Base-by-base conservation (phyloP, 1,284 basidiomycete genomes). In the Cutaneotrichosporon sp. region DNA sequence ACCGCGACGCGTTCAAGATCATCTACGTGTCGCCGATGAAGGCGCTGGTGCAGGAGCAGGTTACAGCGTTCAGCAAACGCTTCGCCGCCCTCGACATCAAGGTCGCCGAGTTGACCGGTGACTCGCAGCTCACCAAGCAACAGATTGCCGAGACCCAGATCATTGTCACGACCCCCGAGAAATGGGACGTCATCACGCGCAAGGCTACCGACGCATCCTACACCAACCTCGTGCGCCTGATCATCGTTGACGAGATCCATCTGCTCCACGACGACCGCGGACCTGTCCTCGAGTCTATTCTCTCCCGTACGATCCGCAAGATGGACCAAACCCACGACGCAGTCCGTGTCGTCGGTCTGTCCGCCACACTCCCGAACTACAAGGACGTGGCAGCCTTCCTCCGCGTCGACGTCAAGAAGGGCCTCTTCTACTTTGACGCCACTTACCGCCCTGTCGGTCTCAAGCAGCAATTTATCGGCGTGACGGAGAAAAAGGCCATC, bases 21-120 rank as follows among this genome's bases (percentile, higher is more conserved):
- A 89, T 99, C 70, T 99, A 99, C 78, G 88, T 99, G 58, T 96
- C 97, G 0, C 97, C 97, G 1, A 99, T 99, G 97, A 99, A 97
- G 79, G 95, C 94, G 2, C 86, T 98, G 62, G 94, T 98, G 0
- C 94, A 97, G 78, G 94, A 98, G 80, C 95, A 96, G 89, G 94
- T 97, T 65, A 90, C 91, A 70, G 96, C 94, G 74, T 98, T 98
- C 75, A 85, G 85, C 60, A 84, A 87, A n/a, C 90, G 97, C 5
- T 87, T 99, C 47, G 84, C 86, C 11, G 84, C 85, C 1, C 96
- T 89, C 74, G 92, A 90, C 57, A 86, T 99, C 81, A 90, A 88
- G 69, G 91, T 99, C 62, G 92, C 92, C 49, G 96, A 99, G 79
- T 85, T 99, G 61, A 99, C 97, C 0, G 97, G 97, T 51, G 97